Evolutionary conservation across 768 basidiomycete species (phyloP).

Genomic region (Lactifluus piperatus): DNA sequence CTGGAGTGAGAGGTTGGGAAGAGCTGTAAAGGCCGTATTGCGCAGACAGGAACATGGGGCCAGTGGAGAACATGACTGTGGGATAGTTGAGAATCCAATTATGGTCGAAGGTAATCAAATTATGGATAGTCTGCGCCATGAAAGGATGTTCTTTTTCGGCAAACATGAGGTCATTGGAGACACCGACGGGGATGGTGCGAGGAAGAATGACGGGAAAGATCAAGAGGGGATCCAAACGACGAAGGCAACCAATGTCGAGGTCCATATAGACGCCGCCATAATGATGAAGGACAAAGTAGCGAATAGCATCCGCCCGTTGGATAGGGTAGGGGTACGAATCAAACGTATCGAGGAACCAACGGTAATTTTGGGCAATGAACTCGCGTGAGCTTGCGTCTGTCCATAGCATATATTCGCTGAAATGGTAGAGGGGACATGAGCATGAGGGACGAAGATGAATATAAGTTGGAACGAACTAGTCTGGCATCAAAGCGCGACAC

Average conservation of each 20-base stretch:
- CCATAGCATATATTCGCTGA: conserved; percentile 95
- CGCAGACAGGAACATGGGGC: conserved; percentile 96
- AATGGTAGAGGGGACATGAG: conserved; percentile 12
- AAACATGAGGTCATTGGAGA: conserved; percentile 97
- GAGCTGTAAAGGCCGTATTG: conserved; percentile 85
- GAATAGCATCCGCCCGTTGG: conserved; percentile 94
- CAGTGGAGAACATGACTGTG: conserved; percentile 99
- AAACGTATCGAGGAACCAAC: conserved; percentile 90
- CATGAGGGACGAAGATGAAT: background rate
- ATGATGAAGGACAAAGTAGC: conserved; percentile 94
- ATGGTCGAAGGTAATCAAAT: conserved; percentile 85
- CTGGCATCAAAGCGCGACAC: conserved; percentile 87
- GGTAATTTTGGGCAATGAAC: conserved; percentile 82
- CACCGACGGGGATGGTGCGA: conserved; percentile 92
- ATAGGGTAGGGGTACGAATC: conserved; percentile 88
- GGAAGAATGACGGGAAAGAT: conserved; percentile 84
- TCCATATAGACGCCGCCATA: conserved; percentile 96
- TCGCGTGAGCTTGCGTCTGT: conserved; percentile 85
- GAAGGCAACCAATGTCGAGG: conserved; percentile 89
- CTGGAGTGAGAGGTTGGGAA: conserved; percentile 47
- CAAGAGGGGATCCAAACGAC: conserved; percentile 79
- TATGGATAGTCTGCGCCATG: conserved; percentile 88
- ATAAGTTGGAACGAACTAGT: conserved; percentile 63
- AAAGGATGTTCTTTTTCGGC: conserved; percentile 79
- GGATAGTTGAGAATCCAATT: conserved; percentile 95